These are phyloP conservation scores for Daldinia caldariorum DNA, from an alignment of 495 filamentous ascomycete genomes.

Conservation along the genomic window DNA sequence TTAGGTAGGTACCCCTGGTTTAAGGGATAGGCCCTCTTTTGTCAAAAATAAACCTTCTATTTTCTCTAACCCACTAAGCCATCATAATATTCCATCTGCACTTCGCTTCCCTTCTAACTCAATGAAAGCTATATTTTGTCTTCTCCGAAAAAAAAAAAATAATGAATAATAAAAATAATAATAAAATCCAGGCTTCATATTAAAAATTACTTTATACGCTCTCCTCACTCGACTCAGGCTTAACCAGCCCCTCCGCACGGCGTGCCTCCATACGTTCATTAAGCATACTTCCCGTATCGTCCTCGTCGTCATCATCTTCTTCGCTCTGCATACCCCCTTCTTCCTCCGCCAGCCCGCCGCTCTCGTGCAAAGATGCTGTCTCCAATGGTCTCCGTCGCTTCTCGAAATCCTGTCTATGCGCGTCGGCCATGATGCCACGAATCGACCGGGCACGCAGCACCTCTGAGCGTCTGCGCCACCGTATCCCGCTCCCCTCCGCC, in stretches of 20 bases:
- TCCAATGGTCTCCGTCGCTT: constrained; percentile 66
- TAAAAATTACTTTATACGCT: constrained; percentile 3
- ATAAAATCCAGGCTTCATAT: no score
- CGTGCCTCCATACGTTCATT: constrained; percentile 46
- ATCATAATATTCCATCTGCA: background rate
- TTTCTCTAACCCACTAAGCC: background rate
- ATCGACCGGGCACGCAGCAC: constrained; percentile 62
- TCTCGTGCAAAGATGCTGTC: constrained; percentile 5
- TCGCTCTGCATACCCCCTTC: constrained; percentile 32
- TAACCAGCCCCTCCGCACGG: constrained; percentile 26
- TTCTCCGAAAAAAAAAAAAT: no score
- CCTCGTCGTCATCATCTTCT: constrained; percentile 51
- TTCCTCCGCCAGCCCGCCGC: constrained; percentile 3
- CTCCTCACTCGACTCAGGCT: constrained; percentile 18
- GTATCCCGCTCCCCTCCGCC: constrained; percentile 51
- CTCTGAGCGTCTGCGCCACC: constrained; percentile 46
- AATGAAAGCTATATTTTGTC: background rate
- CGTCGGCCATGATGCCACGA: constrained; percentile 68
- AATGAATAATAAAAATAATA: no score
- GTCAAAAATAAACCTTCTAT: background rate
- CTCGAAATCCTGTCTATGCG: constrained; percentile 90
- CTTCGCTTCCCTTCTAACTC: background rate
- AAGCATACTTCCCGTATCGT: constrained; percentile 45
- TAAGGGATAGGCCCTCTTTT: no score
- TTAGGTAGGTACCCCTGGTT: no score